Conservation (phyloP, 2,329 filamentous ascomycete genomes). For the Penicillium sp. region DNA sequence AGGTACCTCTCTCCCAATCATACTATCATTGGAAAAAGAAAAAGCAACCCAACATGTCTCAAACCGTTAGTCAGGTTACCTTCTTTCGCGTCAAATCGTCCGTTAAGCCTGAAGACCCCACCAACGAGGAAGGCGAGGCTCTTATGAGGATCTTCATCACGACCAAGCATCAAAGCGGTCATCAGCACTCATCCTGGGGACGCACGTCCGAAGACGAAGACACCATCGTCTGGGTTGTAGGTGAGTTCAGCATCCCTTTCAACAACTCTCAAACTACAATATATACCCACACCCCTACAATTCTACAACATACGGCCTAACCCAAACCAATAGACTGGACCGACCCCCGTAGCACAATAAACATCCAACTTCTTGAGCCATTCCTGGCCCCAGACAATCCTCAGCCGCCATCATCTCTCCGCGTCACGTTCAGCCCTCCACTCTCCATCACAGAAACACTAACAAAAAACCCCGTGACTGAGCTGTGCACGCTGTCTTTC, state of each 20-base stretch:
- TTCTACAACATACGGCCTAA: neutral
- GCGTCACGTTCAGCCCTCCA: constrained; percentile 26
- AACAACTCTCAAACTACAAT: neutral
- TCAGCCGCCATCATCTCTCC: constrained; percentile 20
- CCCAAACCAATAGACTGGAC: constrained; percentile 25
- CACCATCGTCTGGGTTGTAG: constrained; percentile 31
- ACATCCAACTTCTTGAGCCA: constrained; percentile 14
- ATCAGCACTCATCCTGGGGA: constrained; percentile 32
- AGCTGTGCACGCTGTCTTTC: constrained; percentile 42
- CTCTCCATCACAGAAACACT: constrained; percentile 22
- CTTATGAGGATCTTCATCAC: constrained; percentile 25
- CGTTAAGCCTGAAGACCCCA: constrained; percentile 32
- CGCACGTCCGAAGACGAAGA: constrained; percentile 30
- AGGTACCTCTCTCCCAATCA: neutral
- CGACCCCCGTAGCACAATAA: constrained; percentile 24
- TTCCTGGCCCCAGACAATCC: constrained; percentile 20
- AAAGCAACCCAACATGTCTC: constrained; percentile 17
- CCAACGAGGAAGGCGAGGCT: constrained; percentile 25
- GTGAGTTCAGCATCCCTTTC: constrained; percentile 18
- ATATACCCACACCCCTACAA: neutral
- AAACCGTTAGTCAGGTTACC: constrained; percentile 29
- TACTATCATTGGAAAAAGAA: neutral
- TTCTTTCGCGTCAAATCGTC: constrained; percentile 32
- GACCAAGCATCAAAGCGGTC: constrained; percentile 29
- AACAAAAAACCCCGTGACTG: constrained; percentile 41